A percentile compares a stretch with the other conserved stretches of the same genome.
phyloP scores from a whole-genome alignment of 129 eudicot species.

The Escallonia rubra region DNA sequence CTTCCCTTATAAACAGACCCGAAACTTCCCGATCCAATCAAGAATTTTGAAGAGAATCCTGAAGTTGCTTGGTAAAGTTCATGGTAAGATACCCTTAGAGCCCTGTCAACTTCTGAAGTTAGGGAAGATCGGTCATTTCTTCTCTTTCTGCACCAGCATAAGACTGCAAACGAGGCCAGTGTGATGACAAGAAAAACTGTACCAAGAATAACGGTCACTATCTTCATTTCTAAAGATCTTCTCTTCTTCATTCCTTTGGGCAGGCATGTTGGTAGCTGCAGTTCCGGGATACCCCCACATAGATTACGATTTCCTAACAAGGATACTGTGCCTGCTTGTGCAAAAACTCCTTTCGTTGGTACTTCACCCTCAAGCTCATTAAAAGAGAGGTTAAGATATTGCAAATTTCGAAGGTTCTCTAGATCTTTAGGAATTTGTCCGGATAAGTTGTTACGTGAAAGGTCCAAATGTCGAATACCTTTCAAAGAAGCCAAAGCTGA shows the following conservation, averaged over 20 bases:
- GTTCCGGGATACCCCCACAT: slow-evolving; percentile 24
- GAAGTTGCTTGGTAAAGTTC: slow-evolving; percentile 10
- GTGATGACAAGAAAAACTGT: background rate
- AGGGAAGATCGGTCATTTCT: background rate
- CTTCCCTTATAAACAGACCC: slow-evolving; percentile 13
- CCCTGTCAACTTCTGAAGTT: background rate
- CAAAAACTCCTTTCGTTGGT: slow-evolving; percentile 18
- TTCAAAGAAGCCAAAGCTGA: background rate
- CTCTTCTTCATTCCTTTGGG: slow-evolving; percentile 1
- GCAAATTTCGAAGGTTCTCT: background rate
- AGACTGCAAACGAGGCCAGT: background rate
- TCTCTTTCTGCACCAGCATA: background rate
- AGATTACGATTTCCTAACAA: slow-evolving; percentile 13
- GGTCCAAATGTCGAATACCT: slow-evolving; percentile 9
- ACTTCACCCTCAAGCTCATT: slow-evolving; percentile 26
- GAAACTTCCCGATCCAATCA: slow-evolving; percentile 13
- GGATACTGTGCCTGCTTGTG: slow-evolving; percentile 3
- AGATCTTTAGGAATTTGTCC: slow-evolving; percentile 15
- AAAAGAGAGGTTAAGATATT: slow-evolving; percentile 2
- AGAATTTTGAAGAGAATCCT: slow-evolving; percentile 5
- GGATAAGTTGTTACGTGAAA: slow-evolving; percentile 18
- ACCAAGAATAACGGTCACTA: background rate
- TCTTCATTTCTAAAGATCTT: background rate
- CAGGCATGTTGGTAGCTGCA: slow-evolving; percentile 6
- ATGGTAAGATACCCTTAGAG: background rate